Percentiles rank a stretch among this genome's conserved stretches.
These are phyloP conservation scores for Diplodia corticola DNA, from an alignment of 2,329 filamentous ascomycete species.

Conservation along the genomic window DNA sequence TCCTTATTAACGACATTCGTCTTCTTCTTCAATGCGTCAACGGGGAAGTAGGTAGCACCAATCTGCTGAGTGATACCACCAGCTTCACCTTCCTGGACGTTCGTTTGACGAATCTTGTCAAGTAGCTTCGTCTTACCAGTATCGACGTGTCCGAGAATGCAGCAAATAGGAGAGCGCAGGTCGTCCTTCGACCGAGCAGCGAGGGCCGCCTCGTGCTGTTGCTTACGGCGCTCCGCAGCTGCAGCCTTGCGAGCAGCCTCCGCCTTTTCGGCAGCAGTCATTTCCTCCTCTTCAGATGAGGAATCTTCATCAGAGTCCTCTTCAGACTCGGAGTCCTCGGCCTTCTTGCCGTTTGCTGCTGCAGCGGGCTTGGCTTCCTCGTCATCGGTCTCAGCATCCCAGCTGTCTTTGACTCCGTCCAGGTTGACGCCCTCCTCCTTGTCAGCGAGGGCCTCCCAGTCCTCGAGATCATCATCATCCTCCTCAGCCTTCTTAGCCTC, in stretches of 20 bases:
- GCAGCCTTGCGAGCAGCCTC: conserved; percentile 81
- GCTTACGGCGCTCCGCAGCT: conserved; percentile 82
- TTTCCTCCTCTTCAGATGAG: conserved; percentile 71
- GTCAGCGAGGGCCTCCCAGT: conserved; percentile 84
- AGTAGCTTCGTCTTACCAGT: conserved; percentile 99
- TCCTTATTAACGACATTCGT: conserved; percentile 91
- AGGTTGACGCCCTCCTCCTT: conserved; percentile 78
- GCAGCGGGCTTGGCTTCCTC: conserved; percentile 53
- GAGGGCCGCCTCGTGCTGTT: conserved; percentile 86
- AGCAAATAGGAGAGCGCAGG: conserved; percentile 96
- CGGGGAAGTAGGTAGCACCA: conserved; percentile 98
- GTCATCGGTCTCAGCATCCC: conserved; percentile 83
- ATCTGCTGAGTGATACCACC: conserved; percentile 99
- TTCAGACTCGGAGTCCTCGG: conserved; percentile 49
- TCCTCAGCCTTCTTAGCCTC: conserved; percentile 63
- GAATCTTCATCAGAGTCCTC: conserved; percentile 62
- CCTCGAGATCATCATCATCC: conserved; percentile 67
- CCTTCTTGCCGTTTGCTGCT: conserved; percentile 37
- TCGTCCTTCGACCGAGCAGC: conserved; percentile 91
- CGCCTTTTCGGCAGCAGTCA: conserved; percentile 70
- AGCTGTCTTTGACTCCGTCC: conserved; percentile 85
- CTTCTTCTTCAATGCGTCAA: conserved; percentile 89
- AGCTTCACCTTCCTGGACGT: conserved; percentile 97
- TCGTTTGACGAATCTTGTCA: conserved; percentile 97
- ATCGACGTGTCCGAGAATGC: conserved; percentile 99